These are phyloP conservation scores for Kwoniella dendrophila DNA, from an alignment of 768 basidiomycete species.

Conservation along the genomic window DNA sequence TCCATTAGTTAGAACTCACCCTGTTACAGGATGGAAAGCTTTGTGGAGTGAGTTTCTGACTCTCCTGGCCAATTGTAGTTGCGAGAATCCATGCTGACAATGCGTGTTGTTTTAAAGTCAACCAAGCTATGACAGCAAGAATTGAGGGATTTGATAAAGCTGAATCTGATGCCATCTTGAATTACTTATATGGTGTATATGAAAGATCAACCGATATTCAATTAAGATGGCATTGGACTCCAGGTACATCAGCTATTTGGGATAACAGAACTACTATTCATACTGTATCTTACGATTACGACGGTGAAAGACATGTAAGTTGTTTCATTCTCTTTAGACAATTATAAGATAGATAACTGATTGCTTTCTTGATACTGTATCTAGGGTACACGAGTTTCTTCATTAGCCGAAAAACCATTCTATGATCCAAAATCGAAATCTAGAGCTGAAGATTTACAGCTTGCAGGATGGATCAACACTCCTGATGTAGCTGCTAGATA, in stretches of 20 bases:
- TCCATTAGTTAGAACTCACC: conserved; percentile 36
- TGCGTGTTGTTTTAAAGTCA: conserved; percentile 30
- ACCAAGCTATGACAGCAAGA: conserved; percentile 53
- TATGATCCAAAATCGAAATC: conserved; percentile 40
- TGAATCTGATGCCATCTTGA: conserved; percentile 55
- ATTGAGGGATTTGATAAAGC: conserved; percentile 55
- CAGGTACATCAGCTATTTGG: conserved; percentile 55
- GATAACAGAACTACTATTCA: conserved; percentile 56
- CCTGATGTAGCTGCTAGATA: conserved; percentile 19
- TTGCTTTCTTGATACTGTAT: background rate
- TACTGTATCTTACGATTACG: conserved; percentile 58
- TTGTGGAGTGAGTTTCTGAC: conserved; percentile 41
- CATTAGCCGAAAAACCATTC: conserved; percentile 48
- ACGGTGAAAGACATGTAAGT: conserved; percentile 46
- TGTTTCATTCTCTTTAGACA: conserved; percentile 19
- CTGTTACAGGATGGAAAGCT: conserved; percentile 54
- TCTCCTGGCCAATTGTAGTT: background rate
- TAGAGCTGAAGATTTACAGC: conserved; percentile 34
- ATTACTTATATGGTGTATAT: conserved; percentile 52
- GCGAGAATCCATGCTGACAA: background rate
- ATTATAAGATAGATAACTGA: background rate
- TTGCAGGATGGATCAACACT: conserved; percentile 12
- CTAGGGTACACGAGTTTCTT: conserved; percentile 46
- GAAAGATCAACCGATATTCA: conserved; percentile 54
- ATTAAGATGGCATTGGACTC: conserved; percentile 57